Evolutionary conservation across 2,329 filamentous ascomycete species (phyloP), one percentile per base, ranked within the genome.

Genomic region (Xylariaceae sp.): DNA sequence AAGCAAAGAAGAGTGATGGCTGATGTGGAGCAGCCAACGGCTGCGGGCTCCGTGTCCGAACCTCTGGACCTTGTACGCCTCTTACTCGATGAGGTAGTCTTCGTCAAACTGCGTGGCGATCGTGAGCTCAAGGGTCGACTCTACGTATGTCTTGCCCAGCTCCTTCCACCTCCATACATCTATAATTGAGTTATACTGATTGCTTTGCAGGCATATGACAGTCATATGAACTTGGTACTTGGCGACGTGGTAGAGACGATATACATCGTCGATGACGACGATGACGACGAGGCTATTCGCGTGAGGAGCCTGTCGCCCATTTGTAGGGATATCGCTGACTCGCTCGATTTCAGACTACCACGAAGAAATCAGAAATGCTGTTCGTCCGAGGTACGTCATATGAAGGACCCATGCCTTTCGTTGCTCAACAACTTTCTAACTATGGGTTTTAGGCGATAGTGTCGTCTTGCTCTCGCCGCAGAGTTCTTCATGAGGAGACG

Each of bases 211-310:
- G 94, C 94, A 50, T 99, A 99, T 70, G 94, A 99, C 69, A 96
- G 90, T 66, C 94, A 99, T 72, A 99, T 95, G 81, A 99, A 99
- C 68, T 75, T 99, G 42, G 90, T 99, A 6, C 80, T 99, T 6
- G 93, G 94, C 49, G 94, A 99, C 60, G 94, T 97, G 5, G 91
- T 97, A 68, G 94, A 99, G 78, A 97, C 93, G 6, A 91, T 99
- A 61, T 99, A 96, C 69, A 80, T 93, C 33, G 86, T 96, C 5
- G 92, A 96, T 54, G 92, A 96, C 54, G 88, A 91, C 13, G 90
- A 95, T 39, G 88, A 90, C 18, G 86, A 88, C 52, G 87, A 93
- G 52, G 83, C 83, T 28, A 78, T 90, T 64, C 89, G 85, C 78
- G 89, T 92, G 68, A 61, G 77, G 60, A 33, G 41, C 40, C 11